These are phyloP conservation scores for Xylariaceae sp. DNA, from an alignment of 2,329 filamentous ascomycete species.

Conservation along the genomic window DNA sequence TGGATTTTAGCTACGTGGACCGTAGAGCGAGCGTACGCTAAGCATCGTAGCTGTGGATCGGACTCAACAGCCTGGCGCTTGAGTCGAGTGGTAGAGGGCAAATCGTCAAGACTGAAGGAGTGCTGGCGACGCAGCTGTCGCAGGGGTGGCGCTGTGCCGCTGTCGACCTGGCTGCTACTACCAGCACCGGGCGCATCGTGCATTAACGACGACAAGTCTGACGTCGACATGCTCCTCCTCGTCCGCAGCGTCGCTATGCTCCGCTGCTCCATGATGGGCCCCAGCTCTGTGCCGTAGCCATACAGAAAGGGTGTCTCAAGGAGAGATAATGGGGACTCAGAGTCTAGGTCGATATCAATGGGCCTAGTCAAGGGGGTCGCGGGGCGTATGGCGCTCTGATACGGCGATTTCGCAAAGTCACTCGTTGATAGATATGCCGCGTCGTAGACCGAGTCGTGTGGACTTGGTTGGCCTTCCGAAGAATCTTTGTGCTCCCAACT, in stretches of 20 bases:
- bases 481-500: slow-evolving; percentile 46
- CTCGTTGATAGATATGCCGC: slow-evolving; percentile 44
- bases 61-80: neutral
- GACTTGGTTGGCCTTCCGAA: slow-evolving; percentile 45
- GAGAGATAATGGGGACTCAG: slow-evolving; percentile 39
- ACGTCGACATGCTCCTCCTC: slow-evolving; percentile 33
- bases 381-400: slow-evolving; percentile 29
- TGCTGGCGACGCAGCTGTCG: slow-evolving; percentile 37
- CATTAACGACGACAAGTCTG: slow-evolving; percentile 39
- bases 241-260: slow-evolving; percentile 44
- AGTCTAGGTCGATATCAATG: slow-evolving; percentile 32
- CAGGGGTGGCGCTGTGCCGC: neutral
- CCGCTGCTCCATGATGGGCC: slow-evolving; percentile 50
- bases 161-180: slow-evolving; percentile 7
- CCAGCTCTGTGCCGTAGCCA: slow-evolving; percentile 47
- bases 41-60: slow-evolving; percentile 11
- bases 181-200: slow-evolving; percentile 30
- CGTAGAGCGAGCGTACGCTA: slow-evolving; percentile 28
- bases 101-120: slow-evolving; percentile 45
- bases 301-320: slow-evolving; percentile 46
- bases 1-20: slow-evolving; percentile 38
- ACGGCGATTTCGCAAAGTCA: slow-evolving; percentile 35
- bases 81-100: slow-evolving; percentile 18
- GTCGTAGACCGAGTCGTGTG: slow-evolving; percentile 46
- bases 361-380: slow-evolving; percentile 22